Percentiles rank a stretch among this genome's conserved stretches.
These are phyloP conservation scores for Debaryomycetaceae sp. DNA, from an alignment of 1,139 yeast species.

Conservation along the genomic window DNA sequence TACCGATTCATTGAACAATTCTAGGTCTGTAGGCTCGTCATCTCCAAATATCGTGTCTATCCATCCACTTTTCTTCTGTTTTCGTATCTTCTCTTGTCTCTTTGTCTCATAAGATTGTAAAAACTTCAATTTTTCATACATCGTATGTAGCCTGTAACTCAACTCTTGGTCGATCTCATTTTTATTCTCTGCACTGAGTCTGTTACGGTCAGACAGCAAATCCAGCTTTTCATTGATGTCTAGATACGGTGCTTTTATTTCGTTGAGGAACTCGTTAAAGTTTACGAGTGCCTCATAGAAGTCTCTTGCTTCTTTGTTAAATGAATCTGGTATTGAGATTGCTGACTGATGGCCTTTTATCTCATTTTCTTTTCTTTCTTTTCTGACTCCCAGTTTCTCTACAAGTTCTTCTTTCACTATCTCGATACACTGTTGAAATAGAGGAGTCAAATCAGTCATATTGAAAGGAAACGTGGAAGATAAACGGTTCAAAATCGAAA, in stretches of 20 bases:
- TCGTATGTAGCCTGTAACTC: slow-evolving; percentile 47
- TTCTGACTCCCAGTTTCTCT: slow-evolving; percentile 8
- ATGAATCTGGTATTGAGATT: slow-evolving; percentile 43
- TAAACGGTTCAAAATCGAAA: too few species aligned
- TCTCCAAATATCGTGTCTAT: slow-evolving; percentile 25
- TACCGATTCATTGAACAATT: slow-evolving; percentile 23
- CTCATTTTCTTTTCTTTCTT: slow-evolving; percentile 6
- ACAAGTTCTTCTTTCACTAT: slow-evolving; percentile 35
- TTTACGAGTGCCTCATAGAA: slow-evolving; percentile 39
- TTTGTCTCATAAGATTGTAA: slow-evolving; percentile 52
- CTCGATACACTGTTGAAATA: slow-evolving; percentile 47
- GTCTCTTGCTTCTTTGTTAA: slow-evolving; percentile 48
- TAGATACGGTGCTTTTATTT: slow-evolving; percentile 44
- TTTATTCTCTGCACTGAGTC: slow-evolving; percentile 32
- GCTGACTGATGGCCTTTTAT: slow-evolving; percentile 5
- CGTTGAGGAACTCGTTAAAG: slow-evolving; percentile 35
- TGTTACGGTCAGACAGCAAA: not conserved
- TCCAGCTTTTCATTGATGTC: slow-evolving; percentile 29
- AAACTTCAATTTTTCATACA: slow-evolving; percentile 47
- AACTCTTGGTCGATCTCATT: slow-evolving; percentile 56
- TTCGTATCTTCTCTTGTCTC: slow-evolving; percentile 21
- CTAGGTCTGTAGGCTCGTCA: slow-evolving; percentile 28
- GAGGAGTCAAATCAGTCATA: slow-evolving; percentile 55
- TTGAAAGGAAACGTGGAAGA: too few species aligned
- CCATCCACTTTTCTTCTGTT: slow-evolving; percentile 14